Evolutionary conservation across 1,284 basidiomycete genomes (phyloP).

Genomic region (Pseudozyma sp.): DNA sequence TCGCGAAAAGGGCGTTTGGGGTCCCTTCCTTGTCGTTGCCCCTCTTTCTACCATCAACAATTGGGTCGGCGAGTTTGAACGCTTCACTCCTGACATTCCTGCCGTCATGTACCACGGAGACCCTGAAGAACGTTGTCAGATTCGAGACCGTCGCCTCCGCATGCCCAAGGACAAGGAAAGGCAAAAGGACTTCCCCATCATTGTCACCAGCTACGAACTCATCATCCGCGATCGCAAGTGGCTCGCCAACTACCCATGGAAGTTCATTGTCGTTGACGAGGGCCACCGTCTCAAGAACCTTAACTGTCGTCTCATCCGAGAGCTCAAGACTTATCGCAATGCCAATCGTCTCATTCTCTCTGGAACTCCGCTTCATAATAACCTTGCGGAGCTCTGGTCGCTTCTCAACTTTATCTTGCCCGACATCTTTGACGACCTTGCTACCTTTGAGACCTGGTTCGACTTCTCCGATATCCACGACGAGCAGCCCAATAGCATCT

Average conservation of each 20-base stretch:
- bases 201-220: constrained; percentile 93
- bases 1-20: constrained; percentile 79
- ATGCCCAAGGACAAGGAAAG: constrained; percentile 37
- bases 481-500: constrained; percentile 38
- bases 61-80: constrained; percentile 89
- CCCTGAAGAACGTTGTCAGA: constrained; percentile 79
- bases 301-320: constrained; percentile 86
- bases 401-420: constrained; percentile 81
- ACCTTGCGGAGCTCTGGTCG: constrained; percentile 92
- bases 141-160: constrained; percentile 72
- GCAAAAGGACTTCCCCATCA: constrained; percentile 71
- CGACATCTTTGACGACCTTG: constrained; percentile 85
- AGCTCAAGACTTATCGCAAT: constrained; percentile 87
- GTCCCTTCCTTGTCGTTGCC: constrained; percentile 89
- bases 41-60: constrained; percentile 92
- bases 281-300: constrained; percentile 94
- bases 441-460: constrained; percentile 87
- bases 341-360: constrained; percentile 92
- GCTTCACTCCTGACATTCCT: constrained; percentile 76
- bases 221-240: constrained; percentile 74
- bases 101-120: constrained; percentile 90
- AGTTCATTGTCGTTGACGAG: constrained; percentile 95
- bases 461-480: constrained; percentile 53
- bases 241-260: constrained; percentile 69
- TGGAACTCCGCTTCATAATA: constrained; percentile 95